phyloP scores from a whole-genome alignment of 768 basidiomycete species.

The Auricularia heimuer region DNA sequence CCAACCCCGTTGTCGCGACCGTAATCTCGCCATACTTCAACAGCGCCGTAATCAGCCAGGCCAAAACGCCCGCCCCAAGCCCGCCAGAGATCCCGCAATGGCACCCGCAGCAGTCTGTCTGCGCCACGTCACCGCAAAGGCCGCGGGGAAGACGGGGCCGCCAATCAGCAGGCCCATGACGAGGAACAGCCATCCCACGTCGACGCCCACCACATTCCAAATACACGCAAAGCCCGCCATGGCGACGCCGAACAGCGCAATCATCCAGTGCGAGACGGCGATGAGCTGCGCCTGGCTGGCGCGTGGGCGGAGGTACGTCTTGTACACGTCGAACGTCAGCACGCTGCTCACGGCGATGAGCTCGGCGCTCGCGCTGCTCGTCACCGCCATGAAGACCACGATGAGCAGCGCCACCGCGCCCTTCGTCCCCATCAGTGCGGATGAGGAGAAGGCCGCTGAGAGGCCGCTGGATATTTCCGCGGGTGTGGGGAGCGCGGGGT shows the following conservation, averaged over 20 bases:
- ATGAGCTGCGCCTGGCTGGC: slow-evolving; percentile 17
- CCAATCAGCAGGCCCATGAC: slow-evolving; percentile 19
- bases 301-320: slow-evolving; percentile 29
- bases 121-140: slow-evolving; percentile 14
- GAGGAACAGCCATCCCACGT: slow-evolving; percentile 22
- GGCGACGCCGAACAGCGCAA: slow-evolving; percentile 20
- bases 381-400: slow-evolving; percentile 42
- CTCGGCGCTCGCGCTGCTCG: slow-evolving; percentile 36
- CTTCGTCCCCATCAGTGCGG: slow-evolving; percentile 35
- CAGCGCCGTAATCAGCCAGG: slow-evolving; percentile 19
- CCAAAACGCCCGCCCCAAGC: slow-evolving; percentile 18
- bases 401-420: slow-evolving; percentile 36
- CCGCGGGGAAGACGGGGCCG: slow-evolving; percentile 18
- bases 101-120: slow-evolving; percentile 16
- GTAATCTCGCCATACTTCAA: slow-evolving; percentile 14
- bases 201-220: slow-evolving; percentile 18
- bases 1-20: slow-evolving; percentile 17
- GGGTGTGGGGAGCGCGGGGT: slow-evolving; percentile 32
- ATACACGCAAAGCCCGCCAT: slow-evolving; percentile 20
- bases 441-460: slow-evolving; percentile 37
- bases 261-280: slow-evolving; percentile 12
- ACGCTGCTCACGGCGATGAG: slow-evolving; percentile 33
- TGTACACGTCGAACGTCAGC: slow-evolving; percentile 23
- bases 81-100: slow-evolving; percentile 18
- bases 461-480: slow-evolving; percentile 29